Percentiles rank a stretch among this genome's conserved stretches.
Evolutionary conservation across 78 protist genomes (phyloP).

Genomic region (slime mould (Dictyostelium discoideum)): dicty_2.7 NC_007090.3:5195001-5195500

Average conservation of each 20-base stretch:
- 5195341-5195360: slow-evolving; percentile 21
- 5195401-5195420: slow-evolving; percentile 53
- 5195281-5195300: slow-evolving; percentile 77
- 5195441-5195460: slow-evolving; percentile 56
- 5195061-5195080: slow-evolving; percentile 67
- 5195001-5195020: too few relatives aligned
- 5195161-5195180: slow-evolving; percentile 62
- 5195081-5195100: slow-evolving; percentile 75
- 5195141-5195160: slow-evolving; percentile 71
- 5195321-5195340: slow-evolving; percentile 42
- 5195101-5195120: slow-evolving; percentile 71
- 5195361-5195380: slow-evolving; percentile 67
- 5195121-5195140: slow-evolving; percentile 71
- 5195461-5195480: slow-evolving; percentile 72
- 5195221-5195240: slow-evolving; percentile 23
- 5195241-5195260: not conserved
- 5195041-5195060: too few relatives aligned
- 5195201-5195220: slow-evolving; percentile 61
- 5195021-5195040: too few relatives aligned
- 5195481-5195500: slow-evolving; percentile 81
- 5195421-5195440: slow-evolving; percentile 57
- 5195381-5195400: slow-evolving; percentile 69
- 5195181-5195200: slow-evolving; percentile 74
- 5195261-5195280: slow-evolving; percentile 70
- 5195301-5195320: slow-evolving; percentile 30